These are phyloP conservation scores for Flaveria ramosissima DNA, from an alignment of 129 eudicot genomes.

Conservation along the genomic window DNA sequence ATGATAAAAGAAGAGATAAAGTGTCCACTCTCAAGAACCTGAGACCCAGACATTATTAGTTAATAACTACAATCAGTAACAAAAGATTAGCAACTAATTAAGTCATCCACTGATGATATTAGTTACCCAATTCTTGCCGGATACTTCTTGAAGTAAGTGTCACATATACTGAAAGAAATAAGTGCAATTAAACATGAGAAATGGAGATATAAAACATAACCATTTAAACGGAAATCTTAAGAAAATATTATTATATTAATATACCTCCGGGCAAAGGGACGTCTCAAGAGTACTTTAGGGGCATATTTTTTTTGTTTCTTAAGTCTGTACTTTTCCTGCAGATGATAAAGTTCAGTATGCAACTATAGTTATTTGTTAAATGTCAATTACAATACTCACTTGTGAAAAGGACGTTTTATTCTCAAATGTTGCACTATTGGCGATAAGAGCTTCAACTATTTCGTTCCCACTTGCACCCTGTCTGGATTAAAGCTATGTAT, in stretches of 20 bases:
- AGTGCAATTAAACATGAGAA: conserved; percentile 28
- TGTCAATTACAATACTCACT: conserved; percentile 37
- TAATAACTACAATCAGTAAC: not conserved
- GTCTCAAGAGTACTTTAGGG: conserved; percentile 83
- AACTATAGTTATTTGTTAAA: conserved; percentile 10
- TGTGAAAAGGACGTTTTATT: conserved; percentile 96
- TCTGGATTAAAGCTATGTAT: conserved; percentile 43
- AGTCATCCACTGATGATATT: not conserved
- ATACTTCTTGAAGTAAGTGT: conserved; percentile 95
- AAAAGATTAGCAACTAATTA: not conserved
- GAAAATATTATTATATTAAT: not conserved
- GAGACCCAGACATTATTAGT: conserved; percentile 20
- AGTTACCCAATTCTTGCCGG: conserved; percentile 80
- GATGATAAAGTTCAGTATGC: conserved; percentile 22
- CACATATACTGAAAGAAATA: conserved; percentile 75
- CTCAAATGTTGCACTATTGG: conserved; percentile 93
- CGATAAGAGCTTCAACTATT: conserved; percentile 91
- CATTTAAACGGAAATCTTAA: conserved; percentile 1
- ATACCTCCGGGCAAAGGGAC: conserved; percentile 91
- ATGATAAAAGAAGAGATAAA: conserved; percentile 74
- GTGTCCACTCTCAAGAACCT: conserved; percentile 86
- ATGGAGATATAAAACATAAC: conserved; percentile 2
- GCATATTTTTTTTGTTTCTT: conserved; percentile 97
- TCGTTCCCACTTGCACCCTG: conserved; percentile 84
- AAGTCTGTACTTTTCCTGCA: conserved; percentile 88